These are phyloP conservation scores for Penicillium griseofulvum DNA, from an alignment of 2,329 filamentous ascomycete genomes.

Conservation along the genomic window DNA sequence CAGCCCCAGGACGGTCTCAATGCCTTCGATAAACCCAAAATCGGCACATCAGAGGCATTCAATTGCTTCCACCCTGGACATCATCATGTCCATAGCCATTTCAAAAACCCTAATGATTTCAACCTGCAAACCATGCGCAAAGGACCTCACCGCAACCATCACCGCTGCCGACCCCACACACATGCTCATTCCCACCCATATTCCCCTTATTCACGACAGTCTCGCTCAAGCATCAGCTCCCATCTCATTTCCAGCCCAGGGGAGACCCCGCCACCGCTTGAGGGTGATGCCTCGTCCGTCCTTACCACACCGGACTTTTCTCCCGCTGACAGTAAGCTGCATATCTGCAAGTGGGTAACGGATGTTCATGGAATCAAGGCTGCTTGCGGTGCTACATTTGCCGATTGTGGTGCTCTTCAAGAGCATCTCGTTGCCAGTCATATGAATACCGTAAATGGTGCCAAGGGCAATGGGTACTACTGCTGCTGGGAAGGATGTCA, in stretches of 20 bases:
- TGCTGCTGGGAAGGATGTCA: conserved; percentile 46
- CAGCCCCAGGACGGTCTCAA: conserved; percentile 15
- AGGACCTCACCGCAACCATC: conserved; percentile 35
- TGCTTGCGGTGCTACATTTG: conserved; percentile 38
- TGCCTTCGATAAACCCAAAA: conserved; percentile 22
- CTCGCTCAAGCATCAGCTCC: conserved; percentile 38
- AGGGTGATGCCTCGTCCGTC: conserved; percentile 34
- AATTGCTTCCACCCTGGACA: conserved; percentile 33
- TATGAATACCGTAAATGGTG: conserved; percentile 38
- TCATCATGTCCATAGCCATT: conserved; percentile 28
- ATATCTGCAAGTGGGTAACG: conserved; percentile 40
- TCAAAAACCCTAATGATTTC: conserved; percentile 30
- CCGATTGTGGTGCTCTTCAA: conserved; percentile 38
- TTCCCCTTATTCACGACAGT: conserved; percentile 36
- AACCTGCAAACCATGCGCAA: conserved; percentile 20
- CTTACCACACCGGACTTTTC: conserved; percentile 39
- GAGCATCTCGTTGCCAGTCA: conserved; percentile 40
- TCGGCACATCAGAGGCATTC: conserved; percentile 23
- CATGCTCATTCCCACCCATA: conserved; percentile 36
- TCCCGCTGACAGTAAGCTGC: conserved; percentile 30
- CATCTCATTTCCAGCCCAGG: conserved; percentile 37
- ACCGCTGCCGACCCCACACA: conserved; percentile 33
- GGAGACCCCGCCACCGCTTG: conserved; percentile 38
- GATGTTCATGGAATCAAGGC: conserved; percentile 26
- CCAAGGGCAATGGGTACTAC: conserved; percentile 44